Conservation (phyloP, 306 rosid species). For the Lagenaria siceraria region DNA sequence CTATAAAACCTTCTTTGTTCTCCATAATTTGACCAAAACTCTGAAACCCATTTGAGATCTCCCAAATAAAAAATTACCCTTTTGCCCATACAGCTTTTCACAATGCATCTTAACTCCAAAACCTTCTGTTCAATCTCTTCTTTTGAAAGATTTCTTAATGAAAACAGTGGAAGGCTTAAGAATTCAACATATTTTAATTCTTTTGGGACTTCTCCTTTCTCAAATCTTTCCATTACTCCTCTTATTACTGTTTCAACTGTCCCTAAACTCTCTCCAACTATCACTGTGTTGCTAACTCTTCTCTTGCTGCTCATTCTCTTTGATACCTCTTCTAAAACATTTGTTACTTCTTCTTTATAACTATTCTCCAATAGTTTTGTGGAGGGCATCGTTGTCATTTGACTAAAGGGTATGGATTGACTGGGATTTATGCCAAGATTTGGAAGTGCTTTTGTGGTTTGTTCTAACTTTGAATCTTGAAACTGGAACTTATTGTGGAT, state of each 20-base stretch:
- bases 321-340: conserved; percentile 41
- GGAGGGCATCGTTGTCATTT: conserved; percentile 10
- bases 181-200: conserved; percentile 39
- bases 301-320: conserved; percentile 19
- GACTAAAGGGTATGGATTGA: conserved; percentile 19
- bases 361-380: conserved; percentile 16
- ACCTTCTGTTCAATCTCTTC: conserved; percentile 58
- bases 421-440: conserved; percentile 16
- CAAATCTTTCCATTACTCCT: conserved; percentile 61
- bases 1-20: conserved; percentile 31
- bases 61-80: conserved; percentile 70
- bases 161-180: conserved; percentile 52
- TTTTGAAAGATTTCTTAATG: conserved; percentile 39
- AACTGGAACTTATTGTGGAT: not conserved
- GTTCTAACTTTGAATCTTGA: not conserved
- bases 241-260: conserved; percentile 32
- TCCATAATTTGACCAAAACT: conserved; percentile 53
- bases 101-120: conserved; percentile 49
- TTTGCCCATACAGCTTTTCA: conserved; percentile 52
- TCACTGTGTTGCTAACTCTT: conserved; percentile 37
- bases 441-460: conserved; percentile 13
- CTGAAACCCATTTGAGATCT: conserved; percentile 65
- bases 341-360: conserved; percentile 33
- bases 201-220: conserved; percentile 37
- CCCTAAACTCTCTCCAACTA: conserved; percentile 48